phyloP scores from a whole-genome alignment of 352 stramenopile species.

The Blastocystis sp. region DNA sequence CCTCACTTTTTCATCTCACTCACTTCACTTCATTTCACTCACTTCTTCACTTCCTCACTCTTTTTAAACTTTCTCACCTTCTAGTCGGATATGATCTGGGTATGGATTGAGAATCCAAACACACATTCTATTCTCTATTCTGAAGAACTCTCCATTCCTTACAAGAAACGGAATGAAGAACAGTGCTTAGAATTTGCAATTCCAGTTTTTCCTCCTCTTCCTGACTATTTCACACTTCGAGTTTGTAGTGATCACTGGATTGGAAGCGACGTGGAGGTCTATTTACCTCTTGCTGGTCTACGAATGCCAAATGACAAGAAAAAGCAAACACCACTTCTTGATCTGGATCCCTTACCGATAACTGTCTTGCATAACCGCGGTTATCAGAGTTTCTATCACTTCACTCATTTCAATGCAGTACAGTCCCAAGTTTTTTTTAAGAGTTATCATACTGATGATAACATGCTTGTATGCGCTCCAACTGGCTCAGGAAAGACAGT shows the following conservation, averaged over 20 bases:
- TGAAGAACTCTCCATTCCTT: slow-evolving; percentile 82
- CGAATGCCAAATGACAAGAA: slow-evolving; percentile 74
- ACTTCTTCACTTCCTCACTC: no score
- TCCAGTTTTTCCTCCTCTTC: slow-evolving; percentile 87
- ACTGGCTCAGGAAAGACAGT: slow-evolving; percentile 92
- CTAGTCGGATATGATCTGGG: slow-evolving; percentile 83
- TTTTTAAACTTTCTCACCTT: no score
- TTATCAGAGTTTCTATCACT: slow-evolving; percentile 76
- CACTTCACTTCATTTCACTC: background rate
- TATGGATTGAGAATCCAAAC: slow-evolving; percentile 94
- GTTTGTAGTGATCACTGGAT: slow-evolving; percentile 93
- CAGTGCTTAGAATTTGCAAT: slow-evolving; percentile 86
- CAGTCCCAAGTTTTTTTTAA: slow-evolving; percentile 96
- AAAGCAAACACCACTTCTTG: slow-evolving; percentile 83
- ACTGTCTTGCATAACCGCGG: slow-evolving; percentile 83
- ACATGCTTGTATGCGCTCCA: slow-evolving; percentile 91
- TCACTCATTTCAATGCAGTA: slow-evolving; percentile 84
- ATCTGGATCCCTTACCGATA: slow-evolving; percentile 88
- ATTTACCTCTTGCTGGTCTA: slow-evolving; percentile 77
- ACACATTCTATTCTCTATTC: slow-evolving; percentile 88
- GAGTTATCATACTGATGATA: slow-evolving; percentile 91
- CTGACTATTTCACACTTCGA: slow-evolving; percentile 89
- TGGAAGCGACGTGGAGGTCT: slow-evolving; percentile 84
- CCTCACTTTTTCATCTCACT: background rate
- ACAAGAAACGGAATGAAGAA: slow-evolving; percentile 75